A percentile compares a stretch with the other conserved stretches of the same genome.
Evolutionary conservation across 2,329 filamentous ascomycete species (phyloP).

Genomic region (Pseudomassariella vexata): DNA sequence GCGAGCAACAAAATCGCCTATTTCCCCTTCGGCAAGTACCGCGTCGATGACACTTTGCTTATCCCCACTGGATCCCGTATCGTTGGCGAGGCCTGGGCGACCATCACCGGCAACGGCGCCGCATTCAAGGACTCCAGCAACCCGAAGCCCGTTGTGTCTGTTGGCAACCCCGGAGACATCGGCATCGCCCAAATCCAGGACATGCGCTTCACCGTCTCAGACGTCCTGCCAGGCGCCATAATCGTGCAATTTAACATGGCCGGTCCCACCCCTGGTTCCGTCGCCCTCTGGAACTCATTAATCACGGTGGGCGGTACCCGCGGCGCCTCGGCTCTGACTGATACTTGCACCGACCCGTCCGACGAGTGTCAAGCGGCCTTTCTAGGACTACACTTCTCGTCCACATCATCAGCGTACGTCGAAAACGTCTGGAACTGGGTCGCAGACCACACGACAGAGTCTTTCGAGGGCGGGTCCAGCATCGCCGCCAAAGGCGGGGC

Average conservation of each 20-base stretch:
- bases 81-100: slow-evolving; percentile 46
- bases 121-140: slow-evolving; percentile 43
- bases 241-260: slow-evolving; percentile 43
- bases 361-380: slow-evolving; percentile 38
- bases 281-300: slow-evolving; percentile 28
- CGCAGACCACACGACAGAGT: slow-evolving; percentile 43
- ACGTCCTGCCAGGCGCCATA: slow-evolving; percentile 54
- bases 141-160: slow-evolving; percentile 51
- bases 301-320: slow-evolving; percentile 31
- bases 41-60: slow-evolving; percentile 43
- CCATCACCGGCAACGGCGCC: slow-evolving; percentile 44
- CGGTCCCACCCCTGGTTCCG: slow-evolving; percentile 24
- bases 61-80: slow-evolving; percentile 44
- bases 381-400: slow-evolving; percentile 40
- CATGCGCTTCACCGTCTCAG: slow-evolving; percentile 57
- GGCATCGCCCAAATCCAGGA: slow-evolving; percentile 61
- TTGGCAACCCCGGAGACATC: slow-evolving; percentile 51
- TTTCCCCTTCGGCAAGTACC: slow-evolving; percentile 51
- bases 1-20: slow-evolving; percentile 40
- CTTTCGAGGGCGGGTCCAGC: slow-evolving; percentile 38
- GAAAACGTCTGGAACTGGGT: slow-evolving; percentile 51
- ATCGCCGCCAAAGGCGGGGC: slow-evolving; percentile 44
- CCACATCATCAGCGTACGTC: slow-evolving; percentile 41
- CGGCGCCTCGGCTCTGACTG: slow-evolving; percentile 21
- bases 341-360: slow-evolving; percentile 21